Percentiles rank a stretch among this genome's conserved stretches.
Conservation (phyloP, 73 alveolate genomes). For the Uronychia setigera region DNA sequence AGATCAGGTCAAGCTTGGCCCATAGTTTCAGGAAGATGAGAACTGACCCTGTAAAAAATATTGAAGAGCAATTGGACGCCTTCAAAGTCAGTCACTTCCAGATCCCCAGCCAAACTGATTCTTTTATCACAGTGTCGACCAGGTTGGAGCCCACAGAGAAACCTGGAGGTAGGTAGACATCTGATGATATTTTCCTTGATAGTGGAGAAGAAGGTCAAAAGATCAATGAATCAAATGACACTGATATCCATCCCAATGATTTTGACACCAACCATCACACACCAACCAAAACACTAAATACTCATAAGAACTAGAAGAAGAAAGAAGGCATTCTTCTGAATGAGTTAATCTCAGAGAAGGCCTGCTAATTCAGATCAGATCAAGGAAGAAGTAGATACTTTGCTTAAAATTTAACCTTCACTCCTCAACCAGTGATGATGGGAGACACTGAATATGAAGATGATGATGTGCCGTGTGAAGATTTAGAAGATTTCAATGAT, state of each 20-base stretch:
- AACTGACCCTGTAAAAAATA: not conserved
- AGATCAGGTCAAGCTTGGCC: not conserved
- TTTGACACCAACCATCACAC: not conserved
- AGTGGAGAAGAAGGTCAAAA: no score
- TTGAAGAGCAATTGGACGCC: not conserved
- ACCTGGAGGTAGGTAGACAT: not conserved
- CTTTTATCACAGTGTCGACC: not conserved
- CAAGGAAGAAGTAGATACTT: no score
- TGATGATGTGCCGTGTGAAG: no score
- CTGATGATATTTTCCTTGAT: not conserved
- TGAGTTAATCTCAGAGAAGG: no score
- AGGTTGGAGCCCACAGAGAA: not conserved
- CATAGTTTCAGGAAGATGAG: not conserved
- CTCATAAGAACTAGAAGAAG: not conserved
- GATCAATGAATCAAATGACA: not conserved
- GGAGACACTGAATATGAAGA: not conserved
- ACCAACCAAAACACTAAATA: not conserved
- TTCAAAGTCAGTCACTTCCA: slow-evolving; percentile 3
- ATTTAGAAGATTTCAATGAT: no score
- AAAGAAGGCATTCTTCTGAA: not conserved
- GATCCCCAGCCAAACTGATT: not conserved
- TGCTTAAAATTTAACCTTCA: not conserved
- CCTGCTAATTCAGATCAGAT: no score
- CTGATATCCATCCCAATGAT: not conserved
- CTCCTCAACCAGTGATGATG: not conserved